A percentile compares a stretch with the other conserved stretches of the same genome.
These are phyloP conservation scores for Amoebophrya sp. DNA, from an alignment of 169 alveolate species.

Conservation along the genomic window DNA sequence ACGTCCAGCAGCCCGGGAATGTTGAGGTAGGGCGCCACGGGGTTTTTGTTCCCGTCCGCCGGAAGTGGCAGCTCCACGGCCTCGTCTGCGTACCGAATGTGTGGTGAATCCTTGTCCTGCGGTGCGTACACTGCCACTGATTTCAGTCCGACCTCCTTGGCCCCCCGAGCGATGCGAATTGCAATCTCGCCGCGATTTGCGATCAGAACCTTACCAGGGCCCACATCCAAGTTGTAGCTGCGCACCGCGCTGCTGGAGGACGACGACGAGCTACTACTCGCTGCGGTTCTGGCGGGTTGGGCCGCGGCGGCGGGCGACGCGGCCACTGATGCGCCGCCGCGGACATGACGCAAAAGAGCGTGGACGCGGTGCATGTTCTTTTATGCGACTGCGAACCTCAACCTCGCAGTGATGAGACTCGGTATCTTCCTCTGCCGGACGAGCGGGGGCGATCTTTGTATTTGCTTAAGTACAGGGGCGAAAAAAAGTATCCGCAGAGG, in stretches of 20 bases:
- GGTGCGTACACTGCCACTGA: conserved; percentile 66
- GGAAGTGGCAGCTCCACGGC: background rate
- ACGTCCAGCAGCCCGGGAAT: background rate
- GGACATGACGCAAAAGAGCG: background rate
- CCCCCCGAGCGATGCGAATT: conserved; percentile 64
- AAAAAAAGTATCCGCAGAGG: no score
- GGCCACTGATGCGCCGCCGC: background rate
- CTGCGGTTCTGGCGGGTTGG: no score
- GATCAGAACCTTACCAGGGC: conserved; percentile 55
- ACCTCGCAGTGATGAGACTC: no score
- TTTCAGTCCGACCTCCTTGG: conserved; percentile 59
- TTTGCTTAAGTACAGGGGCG: no score
- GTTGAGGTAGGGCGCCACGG: background rate
- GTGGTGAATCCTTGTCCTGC: conserved; percentile 47
- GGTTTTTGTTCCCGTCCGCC: background rate
- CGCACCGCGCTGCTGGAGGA: no score
- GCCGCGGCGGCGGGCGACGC: background rate
- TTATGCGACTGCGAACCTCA: no score
- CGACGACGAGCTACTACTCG: no score
- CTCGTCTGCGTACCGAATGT: background rate
- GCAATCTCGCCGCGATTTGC: conserved; percentile 82
- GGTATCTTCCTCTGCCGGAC: no score
- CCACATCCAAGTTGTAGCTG: background rate
- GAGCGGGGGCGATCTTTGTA: no score
- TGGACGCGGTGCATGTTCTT: background rate